A percentile compares a stretch with the other conserved stretches of the same genome.
These are phyloP conservation scores for Nakazawaea sp. DNA, from an alignment of 805 yeast species.

Conservation along the genomic window DNA sequence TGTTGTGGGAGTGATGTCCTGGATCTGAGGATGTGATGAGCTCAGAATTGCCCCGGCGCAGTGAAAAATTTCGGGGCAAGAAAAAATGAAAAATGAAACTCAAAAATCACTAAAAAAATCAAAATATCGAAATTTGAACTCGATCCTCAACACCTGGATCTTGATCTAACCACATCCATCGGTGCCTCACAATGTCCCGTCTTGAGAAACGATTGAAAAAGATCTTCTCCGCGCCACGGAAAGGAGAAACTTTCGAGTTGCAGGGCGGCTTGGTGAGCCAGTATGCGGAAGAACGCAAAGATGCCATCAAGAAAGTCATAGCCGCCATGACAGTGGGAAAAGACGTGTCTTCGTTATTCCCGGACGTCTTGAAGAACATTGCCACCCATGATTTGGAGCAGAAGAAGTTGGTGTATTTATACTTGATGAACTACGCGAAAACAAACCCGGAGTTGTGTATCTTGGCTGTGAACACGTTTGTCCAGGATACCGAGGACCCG, in stretches of 20 bases:
- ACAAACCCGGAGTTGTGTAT: conserved; percentile 94
- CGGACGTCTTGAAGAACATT: conserved; percentile 92
- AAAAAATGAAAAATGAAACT: too few species aligned
- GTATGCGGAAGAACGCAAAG: conserved; percentile 91
- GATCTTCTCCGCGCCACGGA: conserved; percentile 31
- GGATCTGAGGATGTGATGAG: too few species aligned
- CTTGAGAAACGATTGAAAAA: conserved; percentile 36
- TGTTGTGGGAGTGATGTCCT: too few species aligned
- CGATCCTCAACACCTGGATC: too few species aligned
- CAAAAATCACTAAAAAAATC: not conserved
- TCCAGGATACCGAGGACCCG: conserved; percentile 90
- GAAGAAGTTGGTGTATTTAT: conserved; percentile 90
- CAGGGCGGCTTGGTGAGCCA: conserved; percentile 89
- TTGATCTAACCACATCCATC: too few species aligned
- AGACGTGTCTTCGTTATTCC: conserved; percentile 90
- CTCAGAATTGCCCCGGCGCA: too few species aligned
- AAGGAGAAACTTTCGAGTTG: conserved; percentile 85
- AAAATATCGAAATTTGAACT: too few species aligned
- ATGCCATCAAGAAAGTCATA: conserved; percentile 93
- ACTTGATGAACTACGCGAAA: conserved; percentile 96
- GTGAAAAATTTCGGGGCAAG: not conserved
- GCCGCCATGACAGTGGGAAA: conserved; percentile 98
- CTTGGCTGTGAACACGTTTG: conserved; percentile 95
- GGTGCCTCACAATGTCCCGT: too few species aligned
- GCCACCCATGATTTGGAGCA: conserved; percentile 97